phyloP scores from a whole-genome alignment of 75 land plant species.

The Ceratopteris richardii region DNA sequence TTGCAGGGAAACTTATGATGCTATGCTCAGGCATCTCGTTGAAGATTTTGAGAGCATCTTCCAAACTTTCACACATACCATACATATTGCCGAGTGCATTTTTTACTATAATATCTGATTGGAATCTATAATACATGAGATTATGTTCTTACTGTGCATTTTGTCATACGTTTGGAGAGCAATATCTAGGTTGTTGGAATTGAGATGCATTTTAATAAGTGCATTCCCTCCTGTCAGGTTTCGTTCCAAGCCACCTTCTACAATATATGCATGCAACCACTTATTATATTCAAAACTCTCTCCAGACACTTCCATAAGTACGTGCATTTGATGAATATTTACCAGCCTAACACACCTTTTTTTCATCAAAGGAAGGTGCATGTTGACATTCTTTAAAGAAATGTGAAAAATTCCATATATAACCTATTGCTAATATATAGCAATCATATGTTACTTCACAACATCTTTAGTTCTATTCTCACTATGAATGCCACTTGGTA shows the following conservation, averaged over 20 bases:
- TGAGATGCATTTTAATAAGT: conserved; percentile 31
- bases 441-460: too few relatives aligned
- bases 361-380: too few relatives aligned
- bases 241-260: conserved; percentile 28
- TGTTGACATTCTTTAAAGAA: too few relatives aligned
- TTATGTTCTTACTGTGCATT: conserved; percentile 11
- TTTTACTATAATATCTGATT: conserved; percentile 12
- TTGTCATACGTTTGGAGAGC: conserved; percentile 19
- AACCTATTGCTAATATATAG: too few relatives aligned
- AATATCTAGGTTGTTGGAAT: conserved; percentile 15
- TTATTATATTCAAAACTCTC: too few relatives aligned
- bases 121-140: conserved; percentile 29
- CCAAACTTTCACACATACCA: conserved; percentile 36
- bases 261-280: conserved; percentile 32
- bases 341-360: too few relatives aligned
- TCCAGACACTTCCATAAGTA: too few relatives aligned
- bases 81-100: conserved; percentile 43
- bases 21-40: conserved; percentile 57
- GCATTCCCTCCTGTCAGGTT: conserved; percentile 28
- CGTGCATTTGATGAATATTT: too few relatives aligned
- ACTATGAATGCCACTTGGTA: too few relatives aligned
- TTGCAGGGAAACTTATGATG: too few relatives aligned
- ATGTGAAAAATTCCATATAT: too few relatives aligned
- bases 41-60: conserved; percentile 26
- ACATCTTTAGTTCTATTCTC: too few relatives aligned